Evolutionary conservation across 1,284 basidiomycete species (phyloP).

Genomic region (Porodaedalea pini): DNA sequence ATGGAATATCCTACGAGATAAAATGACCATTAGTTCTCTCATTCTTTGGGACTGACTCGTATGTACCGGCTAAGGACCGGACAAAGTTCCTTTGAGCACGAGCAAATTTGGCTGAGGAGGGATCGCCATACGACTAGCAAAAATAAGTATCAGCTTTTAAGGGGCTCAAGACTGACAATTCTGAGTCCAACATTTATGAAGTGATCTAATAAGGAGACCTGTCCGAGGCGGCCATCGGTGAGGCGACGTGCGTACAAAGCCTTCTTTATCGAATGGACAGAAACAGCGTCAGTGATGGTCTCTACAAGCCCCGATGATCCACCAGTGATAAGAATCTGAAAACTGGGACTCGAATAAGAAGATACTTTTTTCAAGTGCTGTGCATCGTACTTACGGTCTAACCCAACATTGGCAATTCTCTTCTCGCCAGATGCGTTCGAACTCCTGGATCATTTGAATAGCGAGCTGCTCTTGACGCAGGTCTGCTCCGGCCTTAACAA

Average conservation of each 20-base stretch:
- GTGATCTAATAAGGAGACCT: constrained; percentile 87
- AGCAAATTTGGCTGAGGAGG: constrained; percentile 78
- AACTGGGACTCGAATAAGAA: constrained; percentile 26
- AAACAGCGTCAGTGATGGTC: constrained; percentile 95
- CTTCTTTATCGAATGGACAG: constrained; percentile 99
- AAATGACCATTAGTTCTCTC: neutral
- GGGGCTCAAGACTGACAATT: neutral
- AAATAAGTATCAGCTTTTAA: neutral
- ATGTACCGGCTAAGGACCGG: constrained; percentile 82
- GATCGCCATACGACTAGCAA: constrained; percentile 82
- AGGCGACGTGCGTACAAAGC: constrained; percentile 90
- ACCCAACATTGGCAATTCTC: constrained; percentile 90
- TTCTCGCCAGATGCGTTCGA: constrained; percentile 92
- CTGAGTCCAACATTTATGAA: constrained; percentile 68
- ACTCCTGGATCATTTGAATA: constrained; percentile 91
- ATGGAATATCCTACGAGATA: constrained; percentile 76
- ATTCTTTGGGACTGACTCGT: neutral
- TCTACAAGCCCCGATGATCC: constrained; percentile 91
- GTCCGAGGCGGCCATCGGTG: constrained; percentile 74
- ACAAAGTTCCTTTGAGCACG: constrained; percentile 90
- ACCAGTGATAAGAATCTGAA: constrained; percentile 90
- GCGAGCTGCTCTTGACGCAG: constrained; percentile 97
- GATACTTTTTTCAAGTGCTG: too few species aligned
- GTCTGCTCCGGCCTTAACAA: constrained; percentile 98
- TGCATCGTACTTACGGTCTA: constrained; percentile 78